Percentiles rank a stretch among this genome's conserved stretches.
Conservation (phyloP, 371 early-diverging fungal species). For the Rhizoclosmatium hyalinum region DNA sequence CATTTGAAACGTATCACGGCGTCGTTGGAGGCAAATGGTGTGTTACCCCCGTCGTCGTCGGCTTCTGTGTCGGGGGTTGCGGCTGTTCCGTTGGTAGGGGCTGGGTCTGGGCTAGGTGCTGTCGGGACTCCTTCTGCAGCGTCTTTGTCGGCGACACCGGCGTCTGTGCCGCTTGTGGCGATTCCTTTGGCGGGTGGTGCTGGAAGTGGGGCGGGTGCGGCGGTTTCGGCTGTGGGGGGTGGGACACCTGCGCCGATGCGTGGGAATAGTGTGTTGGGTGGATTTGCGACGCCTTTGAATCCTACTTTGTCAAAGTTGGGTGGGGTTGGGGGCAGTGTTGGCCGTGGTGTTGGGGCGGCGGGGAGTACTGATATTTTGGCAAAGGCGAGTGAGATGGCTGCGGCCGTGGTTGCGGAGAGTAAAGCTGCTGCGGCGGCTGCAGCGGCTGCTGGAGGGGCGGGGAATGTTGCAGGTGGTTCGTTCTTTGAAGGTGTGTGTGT, state of each 20-base stretch:
- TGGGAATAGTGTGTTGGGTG: too few relatives aligned
- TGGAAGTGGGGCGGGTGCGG: too few relatives aligned
- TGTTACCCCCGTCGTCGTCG: slow-evolving; percentile 8
- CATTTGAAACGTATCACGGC: slow-evolving; percentile 37
- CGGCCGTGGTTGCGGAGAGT: slow-evolving; percentile 22
- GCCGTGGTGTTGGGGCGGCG: too few relatives aligned
- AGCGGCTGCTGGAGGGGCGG: not conserved
- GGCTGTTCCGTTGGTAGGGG: not conserved
- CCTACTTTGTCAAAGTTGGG: not conserved
- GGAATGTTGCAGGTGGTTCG: not conserved
- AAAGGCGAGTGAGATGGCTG: slow-evolving; percentile 18
- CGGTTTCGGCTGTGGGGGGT: too few relatives aligned
- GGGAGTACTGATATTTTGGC: slow-evolving; percentile 21
- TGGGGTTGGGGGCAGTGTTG: not conserved
- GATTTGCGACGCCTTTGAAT: not conserved
- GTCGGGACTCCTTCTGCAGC: not conserved
- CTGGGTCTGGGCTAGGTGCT: not conserved
- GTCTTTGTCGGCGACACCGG: not conserved
- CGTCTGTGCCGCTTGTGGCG: not conserved
- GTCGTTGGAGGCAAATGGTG: slow-evolving; percentile 38
- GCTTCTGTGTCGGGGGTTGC: slow-evolving; percentile 17
- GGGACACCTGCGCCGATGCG: not conserved
- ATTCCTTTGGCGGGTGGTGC: not conserved
- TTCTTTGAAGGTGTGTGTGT: not conserved
- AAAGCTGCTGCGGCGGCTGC: slow-evolving; percentile 23